Evolutionary conservation across 768 basidiomycete species (phyloP).

Genomic region (Hygrophorus pudorinus): DNA sequence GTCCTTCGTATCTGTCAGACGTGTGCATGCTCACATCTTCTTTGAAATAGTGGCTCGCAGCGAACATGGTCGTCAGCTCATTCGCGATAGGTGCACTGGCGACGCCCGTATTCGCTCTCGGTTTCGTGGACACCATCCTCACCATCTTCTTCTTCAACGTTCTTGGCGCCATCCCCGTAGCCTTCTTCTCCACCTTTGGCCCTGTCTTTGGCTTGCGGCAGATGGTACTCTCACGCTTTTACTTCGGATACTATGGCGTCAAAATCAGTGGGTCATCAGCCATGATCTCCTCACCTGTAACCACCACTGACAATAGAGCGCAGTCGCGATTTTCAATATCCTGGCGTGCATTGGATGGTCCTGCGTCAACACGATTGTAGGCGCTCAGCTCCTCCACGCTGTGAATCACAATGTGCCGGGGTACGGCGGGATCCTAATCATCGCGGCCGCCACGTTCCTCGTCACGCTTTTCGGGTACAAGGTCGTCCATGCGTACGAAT

Average conservation of each 20-base stretch:
- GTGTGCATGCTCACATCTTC: not conserved
- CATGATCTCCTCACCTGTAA: not conserved
- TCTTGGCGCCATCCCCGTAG: not conserved
- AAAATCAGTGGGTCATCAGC: conserved; percentile 1
- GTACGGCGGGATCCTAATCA: conserved; percentile 1
- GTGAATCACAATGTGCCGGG: not conserved
- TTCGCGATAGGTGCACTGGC: conserved; percentile 2
- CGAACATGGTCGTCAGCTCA: conserved; percentile 1
- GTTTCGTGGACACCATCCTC: conserved; percentile 2
- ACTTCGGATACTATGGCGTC: conserved; percentile 1
- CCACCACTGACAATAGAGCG: not conserved
- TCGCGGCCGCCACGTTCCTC: not conserved
- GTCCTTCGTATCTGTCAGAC: not conserved
- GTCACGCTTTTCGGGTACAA: conserved; percentile 3
- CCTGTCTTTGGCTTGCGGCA: conserved; percentile 1
- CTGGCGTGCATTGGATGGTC: not conserved
- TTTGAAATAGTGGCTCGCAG: not conserved
- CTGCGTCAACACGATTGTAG: conserved; percentile 1
- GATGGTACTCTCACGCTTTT: conserved; percentile 3
- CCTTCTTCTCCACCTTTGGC: conserved; percentile 3
- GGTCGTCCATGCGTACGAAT: conserved; percentile 1
- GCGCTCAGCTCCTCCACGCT: not conserved
- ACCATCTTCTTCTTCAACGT: conserved; percentile 3
- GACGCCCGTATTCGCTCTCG: conserved; percentile 1
- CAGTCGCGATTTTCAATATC: not conserved